A percentile compares a stretch with the other conserved stretches of the same genome.
Conservation (phyloP, 306 rosid species). For the Carpinus viminea region DNA sequence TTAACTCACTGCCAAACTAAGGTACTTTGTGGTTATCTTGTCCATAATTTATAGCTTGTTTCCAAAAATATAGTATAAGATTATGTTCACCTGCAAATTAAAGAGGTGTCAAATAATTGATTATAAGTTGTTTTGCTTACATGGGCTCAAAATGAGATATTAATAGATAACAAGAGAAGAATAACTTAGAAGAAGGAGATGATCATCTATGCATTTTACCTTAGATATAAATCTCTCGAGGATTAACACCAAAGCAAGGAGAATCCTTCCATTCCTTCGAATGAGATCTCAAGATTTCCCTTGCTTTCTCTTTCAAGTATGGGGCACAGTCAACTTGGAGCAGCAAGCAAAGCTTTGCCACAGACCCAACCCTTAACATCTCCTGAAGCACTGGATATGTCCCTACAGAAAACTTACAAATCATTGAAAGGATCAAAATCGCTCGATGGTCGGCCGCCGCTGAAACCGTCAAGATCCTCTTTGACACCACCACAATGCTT, state of each 20-base stretch:
- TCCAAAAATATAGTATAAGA: neutral
- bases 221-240: conserved; percentile 4
- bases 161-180: no score
- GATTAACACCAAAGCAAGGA: conserved; percentile 36
- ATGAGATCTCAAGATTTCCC: conserved; percentile 47
- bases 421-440: conserved; percentile 43
- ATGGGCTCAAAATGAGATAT: neutral
- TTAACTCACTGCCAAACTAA: no score
- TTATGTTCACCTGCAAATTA: no score
- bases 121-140: neutral
- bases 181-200: no score
- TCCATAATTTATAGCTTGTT: no score
- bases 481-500: conserved; percentile 47
- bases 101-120: neutral
- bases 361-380: conserved; percentile 61
- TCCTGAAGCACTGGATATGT: conserved; percentile 51
- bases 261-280: conserved; percentile 58
- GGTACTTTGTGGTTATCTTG: no score
- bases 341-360: conserved; percentile 54
- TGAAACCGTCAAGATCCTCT: conserved; percentile 50
- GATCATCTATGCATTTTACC: neutral
- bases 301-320: conserved; percentile 50
- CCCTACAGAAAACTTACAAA: conserved; percentile 41
- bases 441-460: conserved; percentile 48
- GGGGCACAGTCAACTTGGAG: conserved; percentile 47